Percentiles rank a stretch among this genome's conserved stretches.
Evolutionary conservation across 495 filamentous ascomycete genomes (phyloP).

Genomic region (Tuber magnatum): DNA sequence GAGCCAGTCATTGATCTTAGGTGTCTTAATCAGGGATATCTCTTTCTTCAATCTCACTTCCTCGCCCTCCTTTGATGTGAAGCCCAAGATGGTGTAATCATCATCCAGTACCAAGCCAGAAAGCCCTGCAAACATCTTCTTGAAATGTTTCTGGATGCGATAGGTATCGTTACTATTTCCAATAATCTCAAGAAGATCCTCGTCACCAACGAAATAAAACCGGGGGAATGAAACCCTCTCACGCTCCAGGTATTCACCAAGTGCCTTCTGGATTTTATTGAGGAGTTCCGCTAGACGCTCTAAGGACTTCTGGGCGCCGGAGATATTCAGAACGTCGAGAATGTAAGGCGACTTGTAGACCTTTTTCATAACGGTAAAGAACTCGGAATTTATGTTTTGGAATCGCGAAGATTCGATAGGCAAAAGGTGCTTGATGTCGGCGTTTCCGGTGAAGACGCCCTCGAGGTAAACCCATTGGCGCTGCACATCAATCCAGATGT

Average conservation of each 20-base stretch:
- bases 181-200: constrained; percentile 98
- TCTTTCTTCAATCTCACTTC: constrained; percentile 77
- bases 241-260: constrained; percentile 96
- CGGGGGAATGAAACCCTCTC: constrained; percentile 94
- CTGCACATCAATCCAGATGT: constrained; percentile 99
- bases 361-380: constrained; percentile 96
- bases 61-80: constrained; percentile 94
- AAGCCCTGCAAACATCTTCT: constrained; percentile 99
- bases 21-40: constrained; percentile 84
- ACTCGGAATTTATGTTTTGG: constrained; percentile 98
- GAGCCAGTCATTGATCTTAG: constrained; percentile 97
- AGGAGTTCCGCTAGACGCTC: constrained; percentile 90
- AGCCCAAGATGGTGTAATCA: constrained; percentile 76
- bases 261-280: constrained; percentile 98
- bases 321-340: constrained; percentile 88
- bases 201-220: constrained; percentile 99
- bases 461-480: constrained; percentile 99
- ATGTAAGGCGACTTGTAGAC: constrained; percentile 92
- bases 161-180: constrained; percentile 96
- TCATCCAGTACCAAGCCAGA: constrained; percentile 87
- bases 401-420: constrained; percentile 93
- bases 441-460: constrained; percentile 96
- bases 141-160: constrained; percentile 94
- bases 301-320: constrained; percentile 87
- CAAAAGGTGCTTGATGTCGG: constrained; percentile 95